These are phyloP conservation scores for Dendrobium chrysotoxum DNA, from an alignment of 106 monocot species.

Conservation along the genomic window DNA sequence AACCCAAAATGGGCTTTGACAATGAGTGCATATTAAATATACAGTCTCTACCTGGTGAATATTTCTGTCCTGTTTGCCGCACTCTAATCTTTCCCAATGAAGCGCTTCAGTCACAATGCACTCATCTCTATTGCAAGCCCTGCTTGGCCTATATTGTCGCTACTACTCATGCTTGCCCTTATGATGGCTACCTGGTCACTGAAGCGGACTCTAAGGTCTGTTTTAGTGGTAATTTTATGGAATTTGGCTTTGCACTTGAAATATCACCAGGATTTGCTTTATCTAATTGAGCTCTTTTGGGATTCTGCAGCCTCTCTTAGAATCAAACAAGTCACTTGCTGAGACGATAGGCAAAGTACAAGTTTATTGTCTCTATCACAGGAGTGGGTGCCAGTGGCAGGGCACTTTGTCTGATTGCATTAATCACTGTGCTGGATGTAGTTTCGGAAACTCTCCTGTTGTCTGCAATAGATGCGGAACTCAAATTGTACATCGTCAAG, in stretches of 20 bases:
- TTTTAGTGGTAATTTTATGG: background rate
- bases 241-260: background rate
- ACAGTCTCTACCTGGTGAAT: slow-evolving; percentile 93
- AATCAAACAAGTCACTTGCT: slow-evolving; percentile 64
- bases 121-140: slow-evolving; percentile 92
- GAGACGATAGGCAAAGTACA: slow-evolving; percentile 72
- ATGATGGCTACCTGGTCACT: slow-evolving; percentile 94
- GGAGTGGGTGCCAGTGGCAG: slow-evolving; percentile 94
- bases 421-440: slow-evolving; percentile 64
- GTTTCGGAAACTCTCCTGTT: slow-evolving; percentile 90
- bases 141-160: slow-evolving; percentile 86
- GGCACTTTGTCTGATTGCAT: slow-evolving; percentile 76
- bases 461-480: slow-evolving; percentile 88
- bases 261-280: background rate
- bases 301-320: slow-evolving; percentile 57
- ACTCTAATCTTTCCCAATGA: slow-evolving; percentile 81
- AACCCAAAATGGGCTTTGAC: slow-evolving; percentile 75
- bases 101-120: slow-evolving; percentile 86
- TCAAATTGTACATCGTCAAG: slow-evolving; percentile 94
- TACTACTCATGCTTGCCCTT: slow-evolving; percentile 86
- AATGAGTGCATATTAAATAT: slow-evolving; percentile 90
- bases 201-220: slow-evolving; percentile 86
- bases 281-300: background rate
- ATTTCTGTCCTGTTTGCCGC: slow-evolving; percentile 97
- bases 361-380: slow-evolving; percentile 81